These are phyloP conservation scores for Paxillus ammoniavirescens DNA, from an alignment of 768 basidiomycete genomes.

Conservation along the genomic window DNA sequence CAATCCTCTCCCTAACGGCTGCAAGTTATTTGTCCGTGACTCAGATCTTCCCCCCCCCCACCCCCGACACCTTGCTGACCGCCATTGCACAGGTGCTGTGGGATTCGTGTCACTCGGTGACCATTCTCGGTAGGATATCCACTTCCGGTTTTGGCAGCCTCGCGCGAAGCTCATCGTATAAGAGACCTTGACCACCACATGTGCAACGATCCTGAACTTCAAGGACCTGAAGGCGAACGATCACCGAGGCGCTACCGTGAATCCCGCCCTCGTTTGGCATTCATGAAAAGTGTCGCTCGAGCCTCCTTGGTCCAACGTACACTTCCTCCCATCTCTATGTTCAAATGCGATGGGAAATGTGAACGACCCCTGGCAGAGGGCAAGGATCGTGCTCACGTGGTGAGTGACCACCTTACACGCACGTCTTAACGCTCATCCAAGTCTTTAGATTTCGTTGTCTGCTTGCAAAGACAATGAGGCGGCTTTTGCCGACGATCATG, in stretches of 20 bases:
- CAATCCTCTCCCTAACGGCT: conserved; percentile 22
- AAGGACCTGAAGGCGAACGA: too few species aligned
- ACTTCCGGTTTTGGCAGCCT: not conserved
- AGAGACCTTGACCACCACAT: conserved; percentile 25
- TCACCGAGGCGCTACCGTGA: not conserved
- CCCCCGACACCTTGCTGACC: not conserved
- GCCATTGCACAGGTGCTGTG: conserved; percentile 21
- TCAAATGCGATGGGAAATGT: conserved; percentile 22
- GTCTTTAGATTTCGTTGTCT: conserved; percentile 24
- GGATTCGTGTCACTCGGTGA: conserved; percentile 30
- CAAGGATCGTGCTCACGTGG: conserved; percentile 18
- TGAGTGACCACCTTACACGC: conserved; percentile 8
- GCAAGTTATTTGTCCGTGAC: conserved; percentile 27
- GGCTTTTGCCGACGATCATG: conserved; percentile 19
- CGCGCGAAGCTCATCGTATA: not conserved
- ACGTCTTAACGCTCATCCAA: not conserved
- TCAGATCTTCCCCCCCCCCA: not conserved
- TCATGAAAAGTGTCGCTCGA: conserved; percentile 11
- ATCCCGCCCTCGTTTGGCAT: not conserved
- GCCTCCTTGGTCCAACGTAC: conserved; percentile 10
- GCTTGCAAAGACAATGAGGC: conserved; percentile 27
- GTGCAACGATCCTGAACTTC: conserved; percentile 21
- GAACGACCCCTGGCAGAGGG: not conserved
- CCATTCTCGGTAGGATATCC: conserved; percentile 22
- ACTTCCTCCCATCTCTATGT: conserved; percentile 17